These are phyloP conservation scores for Lentinula boryana DNA, from an alignment of 768 basidiomycete species.

Conservation along the genomic window DNA sequence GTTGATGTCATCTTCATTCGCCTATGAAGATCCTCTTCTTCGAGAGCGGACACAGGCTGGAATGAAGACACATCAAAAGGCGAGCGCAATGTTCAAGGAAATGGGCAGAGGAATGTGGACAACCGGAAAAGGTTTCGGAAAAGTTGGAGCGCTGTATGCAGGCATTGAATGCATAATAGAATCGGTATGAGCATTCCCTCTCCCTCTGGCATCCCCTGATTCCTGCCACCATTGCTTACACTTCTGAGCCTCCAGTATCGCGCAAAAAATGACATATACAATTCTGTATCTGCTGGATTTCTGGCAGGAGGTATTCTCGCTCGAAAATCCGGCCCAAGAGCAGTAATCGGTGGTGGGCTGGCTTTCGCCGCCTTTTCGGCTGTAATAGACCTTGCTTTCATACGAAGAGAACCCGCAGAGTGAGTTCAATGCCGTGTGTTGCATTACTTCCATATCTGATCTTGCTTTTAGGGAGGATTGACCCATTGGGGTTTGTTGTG, in stretches of 20 bases:
- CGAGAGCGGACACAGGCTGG: conserved; percentile 54
- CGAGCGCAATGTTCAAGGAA: conserved; percentile 80
- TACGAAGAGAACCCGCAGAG: conserved; percentile 79
- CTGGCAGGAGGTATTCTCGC: conserved; percentile 86
- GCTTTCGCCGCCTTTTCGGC: conserved; percentile 94
- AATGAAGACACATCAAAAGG: conserved; percentile 68
- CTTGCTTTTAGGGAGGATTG: conserved; percentile 32
- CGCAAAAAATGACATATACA: conserved; percentile 92
- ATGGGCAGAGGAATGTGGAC: conserved; percentile 93
- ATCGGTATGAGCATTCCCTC: conserved; percentile 52
- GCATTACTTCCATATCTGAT: conserved; percentile 1
- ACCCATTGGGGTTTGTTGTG: conserved; percentile 3
- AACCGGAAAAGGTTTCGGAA: conserved; percentile 87
- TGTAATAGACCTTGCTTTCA: conserved; percentile 75
- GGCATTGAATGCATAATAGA: conserved; percentile 95
- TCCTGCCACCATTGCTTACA: neutral
- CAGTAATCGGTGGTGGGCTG: conserved; percentile 79
- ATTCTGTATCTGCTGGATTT: conserved; percentile 85
- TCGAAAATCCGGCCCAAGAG: conserved; percentile 80
- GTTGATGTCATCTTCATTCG: conserved; percentile 92
- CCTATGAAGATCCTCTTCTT: conserved; percentile 88
- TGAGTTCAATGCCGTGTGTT: conserved; percentile 27
- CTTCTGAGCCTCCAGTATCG: conserved; percentile 60
- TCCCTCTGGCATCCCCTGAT: neutral
- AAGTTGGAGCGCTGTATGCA: conserved; percentile 91